These are phyloP conservation scores for Cercophora newfieldiana DNA, from an alignment of 495 filamentous ascomycete genomes.

Conservation along the genomic window DNA sequence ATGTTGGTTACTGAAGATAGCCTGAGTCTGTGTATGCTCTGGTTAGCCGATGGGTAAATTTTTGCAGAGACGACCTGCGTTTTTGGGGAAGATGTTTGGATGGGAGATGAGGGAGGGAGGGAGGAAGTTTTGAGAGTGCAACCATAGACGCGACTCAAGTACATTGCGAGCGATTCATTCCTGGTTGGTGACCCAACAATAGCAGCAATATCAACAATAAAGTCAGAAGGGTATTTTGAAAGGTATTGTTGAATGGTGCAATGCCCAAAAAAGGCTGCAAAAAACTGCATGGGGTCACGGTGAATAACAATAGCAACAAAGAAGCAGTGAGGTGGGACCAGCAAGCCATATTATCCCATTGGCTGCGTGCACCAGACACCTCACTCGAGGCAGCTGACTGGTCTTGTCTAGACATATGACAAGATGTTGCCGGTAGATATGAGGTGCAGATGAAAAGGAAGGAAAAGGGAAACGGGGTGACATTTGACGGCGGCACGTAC, in stretches of 20 bases:
- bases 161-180: neutral
- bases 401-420: neutral
- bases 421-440: neutral
- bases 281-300: neutral
- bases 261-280: neutral
- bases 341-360: neutral
- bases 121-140: neutral
- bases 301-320: conserved; percentile 7
- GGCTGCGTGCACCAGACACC: neutral
- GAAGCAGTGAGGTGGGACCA: neutral
- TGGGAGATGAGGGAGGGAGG: neutral
- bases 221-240: neutral
- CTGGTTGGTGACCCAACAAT: neutral
- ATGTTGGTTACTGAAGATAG: conserved; percentile 16
- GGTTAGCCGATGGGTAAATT: neutral
- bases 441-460: neutral
- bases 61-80: neutral
- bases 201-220: neutral
- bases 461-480: neutral
- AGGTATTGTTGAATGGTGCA: neutral
- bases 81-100: neutral
- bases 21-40: neutral
- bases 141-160: neutral
- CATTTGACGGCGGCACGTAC: conserved; percentile 1
- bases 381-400: neutral